phyloP scores from a whole-genome alignment of 495 filamentous ascomycete genomes.

The Achaetomiella virescens region DNA sequence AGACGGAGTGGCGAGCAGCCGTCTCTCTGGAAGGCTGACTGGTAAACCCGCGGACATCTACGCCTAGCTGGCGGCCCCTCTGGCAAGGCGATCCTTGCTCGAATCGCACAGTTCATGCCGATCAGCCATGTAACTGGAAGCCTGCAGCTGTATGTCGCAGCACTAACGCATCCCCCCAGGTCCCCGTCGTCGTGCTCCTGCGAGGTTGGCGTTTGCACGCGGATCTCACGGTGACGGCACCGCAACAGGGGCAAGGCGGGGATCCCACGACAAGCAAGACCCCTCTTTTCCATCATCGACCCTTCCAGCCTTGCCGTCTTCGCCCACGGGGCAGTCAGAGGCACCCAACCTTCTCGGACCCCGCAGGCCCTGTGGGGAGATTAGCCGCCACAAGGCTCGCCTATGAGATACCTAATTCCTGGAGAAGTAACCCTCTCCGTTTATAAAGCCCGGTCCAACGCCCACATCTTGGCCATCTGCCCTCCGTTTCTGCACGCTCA shows the following conservation, averaged over 20 bases:
- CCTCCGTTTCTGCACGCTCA: constrained; percentile 4
- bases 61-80: constrained; percentile 11
- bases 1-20: not conserved
- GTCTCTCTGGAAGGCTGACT: not conserved
- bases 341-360: not conserved
- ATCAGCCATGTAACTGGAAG: constrained; percentile 27
- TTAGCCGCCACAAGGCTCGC: constrained; percentile 7
- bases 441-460: constrained; percentile 23
- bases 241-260: not conserved
- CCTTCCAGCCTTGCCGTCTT: not conserved
- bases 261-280: not conserved
- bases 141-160: constrained; percentile 17
- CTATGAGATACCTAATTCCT: constrained; percentile 15
- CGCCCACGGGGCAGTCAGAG: not conserved
- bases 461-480: not conserved
- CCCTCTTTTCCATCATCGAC: not conserved
- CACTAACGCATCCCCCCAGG: not conserved
- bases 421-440: constrained; percentile 15
- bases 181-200: not conserved
- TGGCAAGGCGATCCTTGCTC: constrained; percentile 26
- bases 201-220: constrained; percentile 3
- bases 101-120: constrained; percentile 29
- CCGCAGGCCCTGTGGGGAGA: not conserved
- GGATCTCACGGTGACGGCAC: constrained; percentile 10
- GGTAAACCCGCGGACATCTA: not conserved